Conservation (phyloP, 2,329 filamentous ascomycete species). For the Coniochaeta pulveracea region DNA sequence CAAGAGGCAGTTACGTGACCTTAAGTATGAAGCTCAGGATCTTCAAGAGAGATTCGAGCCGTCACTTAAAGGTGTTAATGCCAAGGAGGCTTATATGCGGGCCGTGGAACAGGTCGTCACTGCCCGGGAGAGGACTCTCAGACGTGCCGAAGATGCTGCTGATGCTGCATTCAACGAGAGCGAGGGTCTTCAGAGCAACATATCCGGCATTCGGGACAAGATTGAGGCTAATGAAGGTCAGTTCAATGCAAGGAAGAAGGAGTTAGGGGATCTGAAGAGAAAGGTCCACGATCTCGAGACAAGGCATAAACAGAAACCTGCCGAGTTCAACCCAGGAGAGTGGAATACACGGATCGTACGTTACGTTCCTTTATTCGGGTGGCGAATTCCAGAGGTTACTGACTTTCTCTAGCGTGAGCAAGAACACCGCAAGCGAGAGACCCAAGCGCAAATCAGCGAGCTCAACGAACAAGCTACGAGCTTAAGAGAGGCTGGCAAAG, state of each 20-base stretch:
- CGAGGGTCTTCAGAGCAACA: constrained; percentile 22
- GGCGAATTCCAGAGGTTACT: constrained; percentile 12
- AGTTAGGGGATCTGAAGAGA: constrained; percentile 36
- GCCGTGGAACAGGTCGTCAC: constrained; percentile 44
- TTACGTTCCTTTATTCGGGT: constrained; percentile 12
- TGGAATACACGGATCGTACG: constrained; percentile 66
- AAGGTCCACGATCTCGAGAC: constrained; percentile 54
- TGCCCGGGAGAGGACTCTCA: constrained; percentile 41
- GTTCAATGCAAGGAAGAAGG: constrained; percentile 37
- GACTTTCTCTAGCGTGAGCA: constrained; percentile 39
- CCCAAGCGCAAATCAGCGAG: constrained; percentile 29
- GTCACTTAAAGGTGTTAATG: constrained; percentile 54
- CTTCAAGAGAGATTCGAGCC: constrained; percentile 54
- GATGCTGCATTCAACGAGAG: constrained; percentile 30
- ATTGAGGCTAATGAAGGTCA: constrained; percentile 39
- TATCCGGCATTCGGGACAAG: constrained; percentile 37
- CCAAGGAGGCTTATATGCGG: constrained; percentile 56
- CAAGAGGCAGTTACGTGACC: constrained; percentile 42
- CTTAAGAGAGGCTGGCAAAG: constrained; percentile 27
- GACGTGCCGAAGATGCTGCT: constrained; percentile 38
- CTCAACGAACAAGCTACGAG: constrained; percentile 14
- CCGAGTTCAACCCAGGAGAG: constrained; percentile 55
- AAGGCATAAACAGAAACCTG: constrained; percentile 47
- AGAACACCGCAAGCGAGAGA: constrained; percentile 43
- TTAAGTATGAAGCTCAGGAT: constrained; percentile 39